These are phyloP conservation scores for Stephanodiscus minutulus DNA, from an alignment of 108 stramenopile genomes.

Conservation along the genomic window DNA sequence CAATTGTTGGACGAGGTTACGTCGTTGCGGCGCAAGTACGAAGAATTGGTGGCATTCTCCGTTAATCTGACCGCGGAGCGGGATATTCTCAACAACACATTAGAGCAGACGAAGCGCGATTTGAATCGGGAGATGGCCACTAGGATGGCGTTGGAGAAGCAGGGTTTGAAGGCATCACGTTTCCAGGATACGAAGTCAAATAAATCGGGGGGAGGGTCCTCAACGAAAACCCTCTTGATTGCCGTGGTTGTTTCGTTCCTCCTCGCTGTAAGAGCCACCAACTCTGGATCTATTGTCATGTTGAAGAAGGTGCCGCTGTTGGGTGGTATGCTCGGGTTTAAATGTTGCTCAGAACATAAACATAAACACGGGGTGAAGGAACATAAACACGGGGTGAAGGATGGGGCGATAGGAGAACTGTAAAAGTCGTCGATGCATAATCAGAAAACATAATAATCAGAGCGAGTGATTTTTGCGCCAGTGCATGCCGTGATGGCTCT, in stretches of 20 bases:
- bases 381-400: background rate
- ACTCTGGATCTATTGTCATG: conserved; percentile 34
- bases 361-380: background rate
- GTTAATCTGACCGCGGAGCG: conserved; percentile 94
- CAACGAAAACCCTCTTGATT: conserved; percentile 26
- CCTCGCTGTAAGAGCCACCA: conserved; percentile 38
- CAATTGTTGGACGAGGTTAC: conserved; percentile 74
- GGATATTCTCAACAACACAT: conserved; percentile 90
- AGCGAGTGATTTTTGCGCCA: background rate
- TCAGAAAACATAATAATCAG: background rate
- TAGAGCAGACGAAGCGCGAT: conserved; percentile 91
- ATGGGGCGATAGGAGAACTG: background rate
- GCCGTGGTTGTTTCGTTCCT: conserved; percentile 34
- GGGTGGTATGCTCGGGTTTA: conserved; percentile 43
- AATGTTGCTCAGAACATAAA: conserved; percentile 9
- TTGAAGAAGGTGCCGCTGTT: conserved; percentile 43
- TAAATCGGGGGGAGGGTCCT: conserved; percentile 25
- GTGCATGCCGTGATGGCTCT: background rate
- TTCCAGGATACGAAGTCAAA: conserved; percentile 15
- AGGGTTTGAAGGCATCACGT: conserved; percentile 36
- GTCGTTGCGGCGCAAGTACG: conserved; percentile 88
- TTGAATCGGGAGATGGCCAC: conserved; percentile 81
- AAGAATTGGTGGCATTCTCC: conserved; percentile 90
- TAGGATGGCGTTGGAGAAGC: conserved; percentile 64
- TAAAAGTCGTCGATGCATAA: background rate